Percentiles rank a stretch among this genome's conserved stretches.
phyloP scores from a whole-genome alignment of 2,329 filamentous ascomycete genomes.

The Colletotrichum sp. region DNA sequence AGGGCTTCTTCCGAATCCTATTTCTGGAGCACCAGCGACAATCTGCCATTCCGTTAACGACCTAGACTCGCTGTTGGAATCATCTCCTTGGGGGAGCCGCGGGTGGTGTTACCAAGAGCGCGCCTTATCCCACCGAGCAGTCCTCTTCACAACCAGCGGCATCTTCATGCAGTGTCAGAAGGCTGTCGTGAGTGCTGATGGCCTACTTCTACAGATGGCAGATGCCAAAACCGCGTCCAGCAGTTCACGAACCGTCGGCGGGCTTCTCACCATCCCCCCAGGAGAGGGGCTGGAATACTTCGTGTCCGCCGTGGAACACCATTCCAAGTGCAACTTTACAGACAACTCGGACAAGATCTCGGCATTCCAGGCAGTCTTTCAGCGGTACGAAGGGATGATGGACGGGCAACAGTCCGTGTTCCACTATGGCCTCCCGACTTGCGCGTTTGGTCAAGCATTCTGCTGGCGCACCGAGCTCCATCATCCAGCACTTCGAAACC shows the following conservation, averaged over 20 bases:
- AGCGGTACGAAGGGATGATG: not conserved
- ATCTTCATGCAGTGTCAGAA: not conserved
- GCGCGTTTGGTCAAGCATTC: not conserved
- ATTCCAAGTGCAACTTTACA: not conserved
- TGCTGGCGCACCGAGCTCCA: not conserved
- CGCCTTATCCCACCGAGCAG: not conserved
- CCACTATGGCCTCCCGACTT: not conserved
- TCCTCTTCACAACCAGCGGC: not conserved
- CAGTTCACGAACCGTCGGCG: not conserved
- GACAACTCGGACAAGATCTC: not conserved
- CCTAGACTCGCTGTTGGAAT: not conserved
- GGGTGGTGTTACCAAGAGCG: not conserved
- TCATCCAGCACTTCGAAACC: not conserved
- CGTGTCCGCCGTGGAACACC: not conserved
- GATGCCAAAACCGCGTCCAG: not conserved
- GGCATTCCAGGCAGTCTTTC: not conserved
- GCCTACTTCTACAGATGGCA: fast-evolving
- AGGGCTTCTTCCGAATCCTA: not conserved
- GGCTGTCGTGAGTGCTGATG: not conserved
- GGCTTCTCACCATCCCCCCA: not conserved
- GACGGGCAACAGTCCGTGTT: not conserved
- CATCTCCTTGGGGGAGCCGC: not conserved
- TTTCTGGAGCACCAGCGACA: not conserved
- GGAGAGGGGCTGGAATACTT: not conserved
- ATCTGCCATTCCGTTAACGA: not conserved